Evolutionary conservation across 192 early-diverging fungal species (phyloP), one percentile per base, ranked within the genome.

Genomic region (Coemansia sp.): DNA sequence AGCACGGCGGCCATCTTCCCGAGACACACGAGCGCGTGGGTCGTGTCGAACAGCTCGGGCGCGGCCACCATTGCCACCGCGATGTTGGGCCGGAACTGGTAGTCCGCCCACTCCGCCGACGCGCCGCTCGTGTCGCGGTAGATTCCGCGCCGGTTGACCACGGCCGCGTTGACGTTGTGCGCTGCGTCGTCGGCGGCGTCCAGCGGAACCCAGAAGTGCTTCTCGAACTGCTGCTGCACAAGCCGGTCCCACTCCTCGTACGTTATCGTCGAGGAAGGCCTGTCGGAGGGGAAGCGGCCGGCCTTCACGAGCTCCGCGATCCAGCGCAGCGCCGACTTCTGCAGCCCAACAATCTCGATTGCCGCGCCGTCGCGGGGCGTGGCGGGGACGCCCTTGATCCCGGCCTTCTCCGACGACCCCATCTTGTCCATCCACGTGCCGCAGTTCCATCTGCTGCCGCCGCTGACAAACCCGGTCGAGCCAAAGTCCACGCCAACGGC

Each of bases 351-450:
- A 74, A 99, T 95, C 82, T 99, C 96, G 14, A 98, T 85, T 19
- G 86, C 87, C 0, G 92, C 90, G 25, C 98, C 96, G 71, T 99
- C 94, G 42, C 96, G 88, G 56, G 96, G 94, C 3, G 94, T 99
- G 0, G 90, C 94, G 1, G 96, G 98, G 22, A 91, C 69, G 3
- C 98, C 98, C 38, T 90, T 90, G 43, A 87, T 98, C 7, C 92
- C 90, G n/a, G 98, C 96, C 81, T 93, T 96, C 44, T 88, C 90
- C 37, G 91, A 94, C 77, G 97, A 95, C 14, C 93, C 92, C 92
- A 93, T 94, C 78, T 98, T 99, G 82, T 98, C 98, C 95, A 98
- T 98, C 98, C 96, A 99, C 0, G 95, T 98, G 32, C 98, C 96
- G 68, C 96, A 99, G 81, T 99, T 99, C 81, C 84, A 95, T 43